Conservation (phyloP, 805 yeast species). For the Yamadazyma endophytica region DNA sequence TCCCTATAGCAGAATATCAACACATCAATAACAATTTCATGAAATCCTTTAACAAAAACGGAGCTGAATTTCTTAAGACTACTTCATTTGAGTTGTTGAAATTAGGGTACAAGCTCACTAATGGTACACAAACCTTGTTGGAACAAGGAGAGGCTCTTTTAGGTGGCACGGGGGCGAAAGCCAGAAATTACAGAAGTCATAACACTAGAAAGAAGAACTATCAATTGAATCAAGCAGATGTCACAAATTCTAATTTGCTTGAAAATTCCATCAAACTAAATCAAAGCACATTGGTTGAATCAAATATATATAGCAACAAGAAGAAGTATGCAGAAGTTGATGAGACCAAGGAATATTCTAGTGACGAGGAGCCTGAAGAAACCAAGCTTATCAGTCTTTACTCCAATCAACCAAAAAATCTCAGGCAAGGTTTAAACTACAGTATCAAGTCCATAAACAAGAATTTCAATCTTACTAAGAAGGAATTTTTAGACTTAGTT, state of each 20-base stretch:
- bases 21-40: conserved; percentile 36
- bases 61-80: conserved; percentile 65
- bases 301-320: conserved; percentile 7
- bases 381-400: conserved; percentile 60
- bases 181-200: conserved; percentile 23
- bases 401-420: conserved; percentile 74
- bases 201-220: background rate
- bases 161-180: conserved; percentile 68
- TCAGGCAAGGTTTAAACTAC: conserved; percentile 67
- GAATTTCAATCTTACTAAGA: conserved; percentile 62
- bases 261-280: conserved; percentile 10
- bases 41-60: conserved; percentile 72
- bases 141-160: conserved; percentile 76
- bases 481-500: conserved; percentile 57
- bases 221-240: background rate
- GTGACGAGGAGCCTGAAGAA: conserved; percentile 16
- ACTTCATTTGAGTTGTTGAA: conserved; percentile 78
- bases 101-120: conserved; percentile 79
- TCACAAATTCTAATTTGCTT: conserved; percentile 4
- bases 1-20: conserved; percentile 76
- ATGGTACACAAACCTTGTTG: conserved; percentile 79
- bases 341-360: conserved; percentile 16
- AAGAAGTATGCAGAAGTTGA: conserved; percentile 19
- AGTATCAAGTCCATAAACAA: conserved; percentile 72
- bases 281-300: conserved; percentile 2